Base-by-base conservation (phyloP, 179 eudicot species). In the Amaranthus tricolor region DNA sequence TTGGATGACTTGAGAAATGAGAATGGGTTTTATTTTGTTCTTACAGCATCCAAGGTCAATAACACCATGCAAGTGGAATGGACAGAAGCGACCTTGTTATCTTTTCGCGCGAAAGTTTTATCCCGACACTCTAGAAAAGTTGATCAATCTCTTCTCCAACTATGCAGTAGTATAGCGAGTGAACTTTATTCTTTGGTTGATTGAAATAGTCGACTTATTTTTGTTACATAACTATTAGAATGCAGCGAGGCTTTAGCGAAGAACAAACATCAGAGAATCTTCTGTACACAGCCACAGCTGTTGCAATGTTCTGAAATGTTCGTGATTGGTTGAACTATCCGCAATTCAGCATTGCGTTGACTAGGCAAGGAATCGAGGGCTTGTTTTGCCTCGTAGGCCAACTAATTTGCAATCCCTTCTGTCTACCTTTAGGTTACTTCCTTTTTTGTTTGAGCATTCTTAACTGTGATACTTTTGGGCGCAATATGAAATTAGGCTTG, bases 41-140 rank as follows among this genome's bases (percentile, higher is more conserved):
- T 66, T 72, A 73, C 86, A 82, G 86, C 75, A 61, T 60, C 51
- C 75, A 55, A 63, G 66, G 50, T 73, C 66, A 64, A 61, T 76
- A 51, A 81, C 83, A 21, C 84, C 84, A 52, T 85, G 88, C 82
- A 62, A 66, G 78, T 85, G 88, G 86, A 85, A 85, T 9, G 86
- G 86, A 73, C 79, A 80, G 74, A 78, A 80, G 84, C 83, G 86
- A 77, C 86, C 86, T 53, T 83, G 88, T 64, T 85, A 68, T 78
- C 72, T 85, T 53, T 85, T 85, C 78, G 86, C 84, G 47, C 75
- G 88, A 60, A 85, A 85, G 73, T 85, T 85, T 66, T 79, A 72
- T 71, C 86, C 88, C 15, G 88, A 80, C 19, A 66, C 84, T 24
- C 59, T 83, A 77, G 83, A 78, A 62, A 78, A 66, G 73, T 53